phyloP scores from a whole-genome alignment of 495 filamentous ascomycete species.

The Neurospora cerealis region DNA sequence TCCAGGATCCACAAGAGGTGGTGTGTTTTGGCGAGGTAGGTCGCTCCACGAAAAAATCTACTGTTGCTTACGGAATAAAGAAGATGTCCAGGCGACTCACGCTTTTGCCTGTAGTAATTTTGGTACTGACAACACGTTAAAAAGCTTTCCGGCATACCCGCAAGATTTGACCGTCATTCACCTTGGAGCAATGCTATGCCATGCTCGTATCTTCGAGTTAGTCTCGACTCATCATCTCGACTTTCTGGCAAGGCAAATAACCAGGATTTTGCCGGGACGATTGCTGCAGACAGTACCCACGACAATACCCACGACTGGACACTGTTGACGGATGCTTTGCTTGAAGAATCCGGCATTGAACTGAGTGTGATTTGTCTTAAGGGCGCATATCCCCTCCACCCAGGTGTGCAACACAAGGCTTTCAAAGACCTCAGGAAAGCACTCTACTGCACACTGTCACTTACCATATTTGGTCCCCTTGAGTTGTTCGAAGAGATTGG shows the following conservation, averaged over 20 bases:
- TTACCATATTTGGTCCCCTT: slow-evolving; percentile 22
- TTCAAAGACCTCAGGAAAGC: rapidly evolving
- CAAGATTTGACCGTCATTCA: not conserved
- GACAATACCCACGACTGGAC: not conserved
- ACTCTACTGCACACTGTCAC: slow-evolving; percentile 5
- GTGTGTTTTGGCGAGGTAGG: not conserved
- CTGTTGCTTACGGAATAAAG: not conserved
- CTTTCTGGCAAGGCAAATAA: not conserved
- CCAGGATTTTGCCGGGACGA: not conserved
- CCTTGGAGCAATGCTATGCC: not conserved
- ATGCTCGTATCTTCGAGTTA: not conserved
- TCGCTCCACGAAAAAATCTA: not conserved
- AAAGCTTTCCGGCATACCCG: not conserved
- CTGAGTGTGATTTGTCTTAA: not conserved
- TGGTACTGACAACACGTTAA: not conserved
- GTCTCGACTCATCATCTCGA: rapidly evolving
- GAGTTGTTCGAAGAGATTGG: slow-evolving; percentile 23
- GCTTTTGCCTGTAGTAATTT: too few relatives aligned
- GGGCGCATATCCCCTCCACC: rapidly evolving
- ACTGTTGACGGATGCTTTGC: not conserved
- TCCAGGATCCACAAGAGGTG: not conserved
- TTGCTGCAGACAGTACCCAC: not conserved
- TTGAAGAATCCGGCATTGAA: not conserved
- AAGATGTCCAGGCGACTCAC: too few relatives aligned
- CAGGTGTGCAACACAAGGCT: not conserved